Conservation (phyloP, 2,329 filamentous ascomycete genomes). For the Fusarium buxicola region DNA sequence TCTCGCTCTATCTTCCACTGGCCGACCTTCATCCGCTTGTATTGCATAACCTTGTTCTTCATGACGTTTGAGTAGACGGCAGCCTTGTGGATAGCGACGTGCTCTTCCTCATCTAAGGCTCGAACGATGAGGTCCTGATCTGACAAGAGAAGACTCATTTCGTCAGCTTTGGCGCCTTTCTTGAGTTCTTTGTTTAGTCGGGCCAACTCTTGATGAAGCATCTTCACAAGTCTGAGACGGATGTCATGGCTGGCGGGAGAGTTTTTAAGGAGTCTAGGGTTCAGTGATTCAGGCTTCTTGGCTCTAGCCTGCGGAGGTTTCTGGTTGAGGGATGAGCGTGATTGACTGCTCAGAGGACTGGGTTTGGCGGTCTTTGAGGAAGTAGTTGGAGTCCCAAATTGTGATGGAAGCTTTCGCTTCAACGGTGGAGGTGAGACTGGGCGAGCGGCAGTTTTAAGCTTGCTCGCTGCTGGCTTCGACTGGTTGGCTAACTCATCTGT, state of each 20-base stretch:
- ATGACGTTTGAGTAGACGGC: conserved; percentile 85
- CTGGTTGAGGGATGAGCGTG: conserved; percentile 22
- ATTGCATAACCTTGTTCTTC: conserved; percentile 80
- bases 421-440: conserved; percentile 52
- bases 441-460: conserved; percentile 42
- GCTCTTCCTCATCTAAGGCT: conserved; percentile 83
- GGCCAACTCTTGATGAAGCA: conserved; percentile 73
- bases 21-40: conserved; percentile 78
- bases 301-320: conserved; percentile 34
- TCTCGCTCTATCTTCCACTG: conserved; percentile 76
- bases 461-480: conserved; percentile 14
- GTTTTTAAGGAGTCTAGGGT: conserved; percentile 72
- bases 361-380: conserved; percentile 18
- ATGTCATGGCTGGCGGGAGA: conserved; percentile 68
- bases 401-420: conserved; percentile 39
- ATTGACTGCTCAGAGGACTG: conserved; percentile 27
- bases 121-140: conserved; percentile 75
- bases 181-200: conserved; percentile 74
- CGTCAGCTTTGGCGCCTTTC: conserved; percentile 61
- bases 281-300: conserved; percentile 65
- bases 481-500: conserved; percentile 1
- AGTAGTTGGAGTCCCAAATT: conserved; percentile 11
- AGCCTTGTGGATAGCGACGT: conserved; percentile 72
- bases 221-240: conserved; percentile 68
- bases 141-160: conserved; percentile 66